Percentiles rank a stretch among this genome's conserved stretches.
Evolutionary conservation across 768 basidiomycete species (phyloP).

Genomic region (Lentinula edodes): DNA sequence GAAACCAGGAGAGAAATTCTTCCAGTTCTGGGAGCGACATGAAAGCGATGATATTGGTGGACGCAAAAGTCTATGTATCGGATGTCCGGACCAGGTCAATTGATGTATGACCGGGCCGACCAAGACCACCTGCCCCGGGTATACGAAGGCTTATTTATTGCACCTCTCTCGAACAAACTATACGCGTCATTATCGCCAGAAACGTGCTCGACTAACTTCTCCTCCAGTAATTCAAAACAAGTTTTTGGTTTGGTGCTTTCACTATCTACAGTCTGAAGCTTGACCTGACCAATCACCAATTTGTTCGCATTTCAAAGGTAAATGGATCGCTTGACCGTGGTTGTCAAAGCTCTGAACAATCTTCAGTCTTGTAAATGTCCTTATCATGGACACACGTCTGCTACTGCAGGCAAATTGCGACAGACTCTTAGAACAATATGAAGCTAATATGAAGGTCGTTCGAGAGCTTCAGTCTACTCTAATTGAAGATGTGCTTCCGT

Average conservation of each 20-base stretch:
- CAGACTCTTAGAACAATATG: slow-evolving; percentile 44
- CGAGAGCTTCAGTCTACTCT: slow-evolving; percentile 44
- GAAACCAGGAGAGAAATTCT: slow-evolving; percentile 56
- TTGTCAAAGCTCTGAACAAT: too few relatives aligned
- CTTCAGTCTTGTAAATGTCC: not conserved
- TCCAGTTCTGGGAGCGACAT: slow-evolving; percentile 3
- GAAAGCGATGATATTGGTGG: not conserved
- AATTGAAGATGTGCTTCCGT: slow-evolving; percentile 53
- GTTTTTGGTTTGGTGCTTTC: not conserved
- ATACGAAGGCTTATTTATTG: not conserved
- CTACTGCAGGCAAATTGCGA: slow-evolving; percentile 42
- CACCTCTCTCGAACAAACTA: not conserved
- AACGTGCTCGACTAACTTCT: not conserved
- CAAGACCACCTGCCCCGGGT: not conserved
- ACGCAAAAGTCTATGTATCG: not conserved
- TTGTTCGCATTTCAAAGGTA: not conserved
- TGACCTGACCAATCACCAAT: not conserved
- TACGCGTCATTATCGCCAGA: not conserved
- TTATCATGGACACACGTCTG: slow-evolving; percentile 21
- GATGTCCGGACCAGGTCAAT: not conserved
- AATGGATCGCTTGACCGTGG: not conserved
- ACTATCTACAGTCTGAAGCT: not conserved
- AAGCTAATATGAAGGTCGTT: slow-evolving; percentile 40
- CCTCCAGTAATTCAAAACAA: not conserved
- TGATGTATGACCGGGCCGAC: not conserved